Evolutionary conservation across 164 flowering plant species (phyloP), one percentile per base, ranked within the genome.

Genomic region (Aristolochia contorta): DNA sequence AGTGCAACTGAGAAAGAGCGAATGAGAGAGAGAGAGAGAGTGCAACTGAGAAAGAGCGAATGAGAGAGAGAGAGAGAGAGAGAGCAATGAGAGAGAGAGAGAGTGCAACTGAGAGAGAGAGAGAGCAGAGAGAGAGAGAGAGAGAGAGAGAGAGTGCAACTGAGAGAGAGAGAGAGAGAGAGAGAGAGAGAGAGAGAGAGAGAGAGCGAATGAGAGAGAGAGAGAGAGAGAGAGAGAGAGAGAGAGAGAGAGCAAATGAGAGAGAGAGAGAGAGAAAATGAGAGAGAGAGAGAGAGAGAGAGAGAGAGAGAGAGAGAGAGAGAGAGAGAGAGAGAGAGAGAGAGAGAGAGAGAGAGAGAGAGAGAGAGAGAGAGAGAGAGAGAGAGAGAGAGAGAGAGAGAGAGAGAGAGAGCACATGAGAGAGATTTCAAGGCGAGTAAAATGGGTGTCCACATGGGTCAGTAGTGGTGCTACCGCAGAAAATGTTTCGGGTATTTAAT

Each of bases 101-200:
- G 32, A 16, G 27, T 3, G 13, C 2, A 5, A 27, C 3, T 2
- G 30, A 27, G 30, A 27, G 59, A 43, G 49, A 49, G 53, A 7
- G 57, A 50, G 13, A 50, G 37, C n/a, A 12, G 20, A 45, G 52
- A 49, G 52, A 47, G 63, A 24, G 47, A 3, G 41, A n/a, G n/a
- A n/a, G n/a, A n/a, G n/a, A n/a, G n/a, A n/a, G n/a, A n/a, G n/a
- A n/a, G n/a, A n/a, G n/a, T n/a, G n/a, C n/a, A n/a, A n/a, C n/a
- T n/a, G n/a, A 10, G 19, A 50, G 13, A 55, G 63, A 57, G 52
- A 52, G 59, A 56, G 56, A 67, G 62, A 62, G 62, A 45, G 61
- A 58, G 61, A 43, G 56, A n/a, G 65, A 3, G 33, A 32, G 33
- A 3, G 4, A 7, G n/a, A n/a, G n/a, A n/a, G n/a, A n/a, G n/a